Conservation (phyloP, 2,329 filamentous ascomycete genomes). For the Colletotrichum sp. region DNA sequence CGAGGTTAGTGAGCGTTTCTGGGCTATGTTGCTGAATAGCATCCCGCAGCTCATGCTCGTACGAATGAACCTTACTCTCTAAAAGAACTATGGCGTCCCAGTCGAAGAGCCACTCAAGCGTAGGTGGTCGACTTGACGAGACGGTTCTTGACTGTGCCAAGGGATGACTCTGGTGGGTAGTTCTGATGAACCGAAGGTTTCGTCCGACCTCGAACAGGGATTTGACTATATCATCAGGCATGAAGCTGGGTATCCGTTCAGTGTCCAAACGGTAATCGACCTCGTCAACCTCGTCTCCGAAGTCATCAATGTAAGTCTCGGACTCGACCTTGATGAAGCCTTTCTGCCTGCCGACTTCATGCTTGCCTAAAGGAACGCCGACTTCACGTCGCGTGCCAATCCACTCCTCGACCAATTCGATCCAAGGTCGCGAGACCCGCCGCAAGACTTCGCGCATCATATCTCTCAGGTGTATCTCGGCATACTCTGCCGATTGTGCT, state of each 20-base stretch:
- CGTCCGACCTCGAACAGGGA: constrained; percentile 81
- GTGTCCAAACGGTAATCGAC: constrained; percentile 68
- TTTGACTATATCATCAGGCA: constrained; percentile 71
- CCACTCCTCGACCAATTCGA: constrained; percentile 74
- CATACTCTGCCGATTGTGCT: constrained; percentile 68
- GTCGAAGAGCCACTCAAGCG: constrained; percentile 71
- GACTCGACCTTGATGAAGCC: constrained; percentile 67
- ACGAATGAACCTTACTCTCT: constrained; percentile 63
- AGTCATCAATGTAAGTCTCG: constrained; percentile 61
- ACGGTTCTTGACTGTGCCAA: constrained; percentile 61
- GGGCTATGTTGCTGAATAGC: constrained; percentile 29
- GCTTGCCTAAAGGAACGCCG: constrained; percentile 57
- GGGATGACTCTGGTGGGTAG: constrained; percentile 74
- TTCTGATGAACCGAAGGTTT: constrained; percentile 75
- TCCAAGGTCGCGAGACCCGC: constrained; percentile 68
- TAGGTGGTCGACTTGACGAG: constrained; percentile 54
- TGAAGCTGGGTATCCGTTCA: constrained; percentile 72
- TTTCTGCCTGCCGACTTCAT: constrained; percentile 48
- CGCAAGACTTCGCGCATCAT: constrained; percentile 72
- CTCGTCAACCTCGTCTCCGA: constrained; percentile 61
- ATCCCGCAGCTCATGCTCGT: constrained; percentile 48
- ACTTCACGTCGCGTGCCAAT: constrained; percentile 70
- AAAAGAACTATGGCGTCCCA: constrained; percentile 73
- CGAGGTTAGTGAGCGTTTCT: neutral
- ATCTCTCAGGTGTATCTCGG: constrained; percentile 63